phyloP scores from a whole-genome alignment of 257 asterid species.

The Fraxinus anomala region DNA sequence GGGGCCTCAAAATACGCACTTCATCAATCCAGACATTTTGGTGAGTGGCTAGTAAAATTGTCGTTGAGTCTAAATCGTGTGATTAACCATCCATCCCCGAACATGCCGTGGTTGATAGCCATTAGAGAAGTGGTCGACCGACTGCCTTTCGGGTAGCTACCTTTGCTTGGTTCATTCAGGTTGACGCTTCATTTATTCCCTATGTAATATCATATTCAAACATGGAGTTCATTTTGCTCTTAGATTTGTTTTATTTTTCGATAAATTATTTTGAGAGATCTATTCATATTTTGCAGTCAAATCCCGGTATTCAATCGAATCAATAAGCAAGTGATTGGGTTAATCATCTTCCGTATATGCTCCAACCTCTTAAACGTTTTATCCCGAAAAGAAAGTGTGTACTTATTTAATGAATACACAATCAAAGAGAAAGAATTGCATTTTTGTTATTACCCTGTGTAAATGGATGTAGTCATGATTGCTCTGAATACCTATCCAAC shows the following conservation, averaged over 20 bases:
- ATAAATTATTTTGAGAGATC: neutral
- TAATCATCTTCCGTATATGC: neutral
- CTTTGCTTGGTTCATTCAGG: too few relatives aligned
- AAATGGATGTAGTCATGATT: constrained; percentile 33
- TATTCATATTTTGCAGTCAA: neutral
- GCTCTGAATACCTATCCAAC: constrained; percentile 28
- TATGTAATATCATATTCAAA: too few relatives aligned
- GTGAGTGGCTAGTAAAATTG: too few relatives aligned
- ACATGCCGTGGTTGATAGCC: too few relatives aligned
- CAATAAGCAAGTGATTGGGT: neutral
- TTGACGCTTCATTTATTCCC: too few relatives aligned
- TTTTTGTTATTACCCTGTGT: constrained; percentile 33
- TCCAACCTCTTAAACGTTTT: neutral
- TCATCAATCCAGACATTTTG: too few relatives aligned
- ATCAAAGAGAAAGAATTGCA: constrained; percentile 32
- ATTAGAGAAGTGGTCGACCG: too few relatives aligned
- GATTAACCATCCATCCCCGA: too few relatives aligned
- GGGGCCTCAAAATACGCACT: too few relatives aligned
- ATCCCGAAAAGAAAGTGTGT: neutral
- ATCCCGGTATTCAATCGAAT: neutral
- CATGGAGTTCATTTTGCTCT: neutral
- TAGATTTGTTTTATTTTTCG: neutral
- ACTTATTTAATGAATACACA: neutral
- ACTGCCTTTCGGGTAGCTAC: too few relatives aligned
- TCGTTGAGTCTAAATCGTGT: too few relatives aligned